Conservation (phyloP, 2,329 filamentous ascomycete species). For the Xylariaceae sp. region DNA sequence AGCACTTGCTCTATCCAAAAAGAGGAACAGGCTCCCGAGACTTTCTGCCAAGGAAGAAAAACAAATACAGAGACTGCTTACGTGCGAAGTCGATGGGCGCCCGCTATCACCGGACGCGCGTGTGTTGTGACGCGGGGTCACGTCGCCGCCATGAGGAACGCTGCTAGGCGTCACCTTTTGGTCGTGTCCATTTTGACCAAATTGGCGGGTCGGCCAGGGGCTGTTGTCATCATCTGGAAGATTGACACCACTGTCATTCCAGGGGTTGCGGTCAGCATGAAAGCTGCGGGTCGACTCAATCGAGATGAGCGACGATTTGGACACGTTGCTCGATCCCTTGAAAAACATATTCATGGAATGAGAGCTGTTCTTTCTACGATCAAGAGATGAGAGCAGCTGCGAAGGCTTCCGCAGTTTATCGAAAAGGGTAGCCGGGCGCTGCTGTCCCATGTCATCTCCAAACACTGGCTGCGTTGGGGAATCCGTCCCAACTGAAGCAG, state of each 20-base stretch:
- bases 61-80: too few species aligned
- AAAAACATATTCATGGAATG: constrained; percentile 85
- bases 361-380: constrained; percentile 89
- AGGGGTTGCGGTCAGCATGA: constrained; percentile 88
- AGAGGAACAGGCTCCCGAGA: too few species aligned
- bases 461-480: constrained; percentile 86
- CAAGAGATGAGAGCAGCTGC: constrained; percentile 76
- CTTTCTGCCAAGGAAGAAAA: too few species aligned
- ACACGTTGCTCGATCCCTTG: constrained; percentile 86
- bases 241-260: constrained; percentile 97
- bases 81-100: constrained; percentile 86
- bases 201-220: constrained; percentile 59
- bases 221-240: constrained; percentile 78
- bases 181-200: constrained; percentile 58
- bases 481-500: constrained; percentile 74
- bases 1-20: too few species aligned
- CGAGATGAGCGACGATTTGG: constrained; percentile 91
- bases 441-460: constrained; percentile 72
- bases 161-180: constrained; percentile 55
- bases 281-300: constrained; percentile 92
- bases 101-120: constrained; percentile 87
- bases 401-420: constrained; percentile 94
- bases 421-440: constrained; percentile 76
- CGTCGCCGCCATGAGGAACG: constrained; percentile 70
- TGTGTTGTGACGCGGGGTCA: constrained; percentile 77